phyloP scores from a whole-genome alignment of 2,329 filamentous ascomycete species.

The Microascus cirrosus region DNA sequence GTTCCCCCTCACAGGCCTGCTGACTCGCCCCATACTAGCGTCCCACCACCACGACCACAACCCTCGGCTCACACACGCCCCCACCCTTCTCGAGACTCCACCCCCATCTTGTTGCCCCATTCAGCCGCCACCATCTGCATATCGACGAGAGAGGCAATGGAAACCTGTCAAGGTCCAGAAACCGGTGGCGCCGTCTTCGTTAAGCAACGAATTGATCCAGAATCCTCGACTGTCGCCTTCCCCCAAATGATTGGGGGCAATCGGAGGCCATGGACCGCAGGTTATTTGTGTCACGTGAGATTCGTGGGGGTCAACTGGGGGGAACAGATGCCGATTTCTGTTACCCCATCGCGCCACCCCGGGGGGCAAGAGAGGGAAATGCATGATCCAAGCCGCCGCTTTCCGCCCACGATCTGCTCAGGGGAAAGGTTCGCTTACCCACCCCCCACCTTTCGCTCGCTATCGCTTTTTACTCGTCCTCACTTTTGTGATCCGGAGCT shows the following conservation, averaged over 20 bases:
- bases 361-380: too few relatives aligned
- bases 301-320: neutral
- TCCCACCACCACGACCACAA: too few relatives aligned
- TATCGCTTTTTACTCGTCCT: too few relatives aligned
- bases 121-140: neutral
- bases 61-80: neutral
- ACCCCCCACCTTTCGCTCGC: too few relatives aligned
- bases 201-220: neutral
- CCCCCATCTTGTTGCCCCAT: neutral
- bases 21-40: neutral
- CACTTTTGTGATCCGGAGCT: too few relatives aligned
- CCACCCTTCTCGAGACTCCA: neutral
- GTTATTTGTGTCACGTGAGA: neutral
- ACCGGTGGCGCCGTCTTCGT: neutral
- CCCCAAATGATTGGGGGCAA: neutral
- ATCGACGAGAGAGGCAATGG: constrained; percentile 1
- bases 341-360: neutral
- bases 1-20: too few relatives aligned
- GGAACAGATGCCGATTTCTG: neutral
- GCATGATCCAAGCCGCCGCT: too few relatives aligned
- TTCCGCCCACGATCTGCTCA: too few relatives aligned
- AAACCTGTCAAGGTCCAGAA: neutral
- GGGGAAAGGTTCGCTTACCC: too few relatives aligned
- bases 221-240: neutral
- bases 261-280: neutral